A percentile compares a stretch with the other conserved stretches of the same genome.
Evolutionary conservation across 2,329 filamentous ascomycete genomes (phyloP).

Genomic region (Verticillium tricorpus): DNA sequence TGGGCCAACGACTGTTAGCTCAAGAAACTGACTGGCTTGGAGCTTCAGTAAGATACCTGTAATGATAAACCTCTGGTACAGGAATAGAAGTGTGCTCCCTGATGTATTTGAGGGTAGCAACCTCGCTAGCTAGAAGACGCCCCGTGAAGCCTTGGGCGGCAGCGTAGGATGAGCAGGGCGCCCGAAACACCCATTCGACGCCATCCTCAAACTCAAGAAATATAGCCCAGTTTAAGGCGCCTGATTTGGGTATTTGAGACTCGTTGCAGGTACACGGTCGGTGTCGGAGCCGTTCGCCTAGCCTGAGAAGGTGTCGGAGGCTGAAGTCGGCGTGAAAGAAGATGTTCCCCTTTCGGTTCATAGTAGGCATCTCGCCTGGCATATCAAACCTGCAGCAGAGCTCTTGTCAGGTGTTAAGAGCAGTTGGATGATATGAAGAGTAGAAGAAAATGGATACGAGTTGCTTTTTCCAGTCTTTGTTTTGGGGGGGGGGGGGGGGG

Average conservation of each 20-base stretch:
- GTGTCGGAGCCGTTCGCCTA: slow-evolving; percentile 1
- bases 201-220: slow-evolving; percentile 24
- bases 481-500: too few species aligned
- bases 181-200: slow-evolving; percentile 23
- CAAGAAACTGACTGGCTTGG: slow-evolving; percentile 2
- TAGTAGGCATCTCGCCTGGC: too few species aligned
- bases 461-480: not conserved
- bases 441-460: not conserved
- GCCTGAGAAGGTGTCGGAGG: not conserved
- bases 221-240: slow-evolving; percentile 25
- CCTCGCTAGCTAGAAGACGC: slow-evolving; percentile 24
- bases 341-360: not conserved
- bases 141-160: slow-evolving; percentile 12
- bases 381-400: too few species aligned
- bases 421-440: too few species aligned
- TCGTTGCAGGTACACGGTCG: slow-evolving; percentile 8
- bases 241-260: slow-evolving; percentile 18
- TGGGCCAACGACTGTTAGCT: slow-evolving; percentile 6
- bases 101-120: slow-evolving; percentile 24
- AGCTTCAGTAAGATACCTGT: slow-evolving; percentile 9
- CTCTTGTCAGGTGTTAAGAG: too few species aligned
- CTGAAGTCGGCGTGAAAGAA: not conserved
- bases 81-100: slow-evolving; percentile 22
- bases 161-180: slow-evolving; percentile 15
- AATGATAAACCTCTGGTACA: slow-evolving; percentile 22